A percentile compares a stretch with the other conserved stretches of the same genome.
Evolutionary conservation across 257 asterid genomes (phyloP).

Genomic region (Echites panduratus): DNA sequence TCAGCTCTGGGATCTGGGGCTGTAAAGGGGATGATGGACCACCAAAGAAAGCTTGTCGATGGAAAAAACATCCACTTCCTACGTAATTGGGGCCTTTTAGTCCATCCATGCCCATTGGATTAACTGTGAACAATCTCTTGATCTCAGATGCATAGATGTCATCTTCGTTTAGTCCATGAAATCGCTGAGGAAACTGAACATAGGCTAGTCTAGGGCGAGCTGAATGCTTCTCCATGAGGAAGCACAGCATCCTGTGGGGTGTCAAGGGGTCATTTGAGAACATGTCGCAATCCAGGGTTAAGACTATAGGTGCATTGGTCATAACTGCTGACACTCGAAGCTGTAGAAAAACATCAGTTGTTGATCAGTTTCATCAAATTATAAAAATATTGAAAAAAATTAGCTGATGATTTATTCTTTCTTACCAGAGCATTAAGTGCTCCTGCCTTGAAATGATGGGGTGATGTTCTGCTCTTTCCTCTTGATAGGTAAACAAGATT

Average conservation of each 20-base stretch:
- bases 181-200: slow-evolving; percentile 66
- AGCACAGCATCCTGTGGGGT: slow-evolving; percentile 45
- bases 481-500: slow-evolving; percentile 66
- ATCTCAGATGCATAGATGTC: slow-evolving; percentile 60
- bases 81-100: slow-evolving; percentile 51
- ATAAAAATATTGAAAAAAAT: no score
- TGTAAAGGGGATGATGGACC: slow-evolving; percentile 34
- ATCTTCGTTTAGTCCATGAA: slow-evolving; percentile 54
- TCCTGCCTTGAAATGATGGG: slow-evolving; percentile 77
- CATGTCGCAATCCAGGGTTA: slow-evolving; percentile 76
- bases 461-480: slow-evolving; percentile 40
- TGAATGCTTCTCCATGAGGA: slow-evolving; percentile 23
- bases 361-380: neutral
- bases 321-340: slow-evolving; percentile 63
- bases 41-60: slow-evolving; percentile 60
- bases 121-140: slow-evolving; percentile 41
- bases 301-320: slow-evolving; percentile 59
- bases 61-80: slow-evolving; percentile 71
- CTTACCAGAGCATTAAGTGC: slow-evolving; percentile 72
- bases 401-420: neutral
- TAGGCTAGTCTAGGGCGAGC: slow-evolving; percentile 42
- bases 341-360: slow-evolving; percentile 18
- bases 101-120: slow-evolving; percentile 70
- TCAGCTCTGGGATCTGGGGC: slow-evolving; percentile 39
- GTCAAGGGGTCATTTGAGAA: slow-evolving; percentile 67